These are phyloP conservation scores for Suillus cothurnatus DNA, from an alignment of 768 basidiomycete species.

Conservation along the genomic window DNA sequence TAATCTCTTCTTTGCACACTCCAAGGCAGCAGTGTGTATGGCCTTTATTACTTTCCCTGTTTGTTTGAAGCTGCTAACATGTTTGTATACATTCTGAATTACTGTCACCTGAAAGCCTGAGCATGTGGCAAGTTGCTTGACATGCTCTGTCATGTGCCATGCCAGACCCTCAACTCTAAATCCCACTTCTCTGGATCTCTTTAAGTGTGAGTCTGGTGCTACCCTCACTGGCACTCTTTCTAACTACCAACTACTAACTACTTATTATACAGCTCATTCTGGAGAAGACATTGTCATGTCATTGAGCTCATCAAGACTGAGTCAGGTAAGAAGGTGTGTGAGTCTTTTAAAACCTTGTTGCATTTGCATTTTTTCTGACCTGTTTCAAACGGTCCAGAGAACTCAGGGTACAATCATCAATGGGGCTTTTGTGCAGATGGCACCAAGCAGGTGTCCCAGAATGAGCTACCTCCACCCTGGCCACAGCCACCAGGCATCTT, in stretches of 20 bases:
- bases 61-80: background rate
- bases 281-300: constrained; percentile 13
- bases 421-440: constrained; percentile 5
- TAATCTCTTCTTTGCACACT: background rate
- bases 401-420: constrained; percentile 12
- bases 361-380: no score
- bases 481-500: constrained; percentile 13
- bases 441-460: background rate
- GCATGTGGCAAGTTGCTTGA: background rate
- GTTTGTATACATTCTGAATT: background rate
- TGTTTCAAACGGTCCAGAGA: constrained; percentile 12
- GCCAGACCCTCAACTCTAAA: no score
- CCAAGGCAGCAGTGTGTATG: background rate
- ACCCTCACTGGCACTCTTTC: background rate
- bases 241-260: background rate
- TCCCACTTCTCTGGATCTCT: no score
- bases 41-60: background rate
- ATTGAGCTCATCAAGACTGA: constrained; percentile 9
- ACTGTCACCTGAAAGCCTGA: background rate
- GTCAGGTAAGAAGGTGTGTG: background rate
- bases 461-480: constrained; percentile 5
- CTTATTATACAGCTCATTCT: constrained; percentile 13
- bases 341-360: no score
- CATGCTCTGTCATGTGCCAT: no score
- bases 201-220: no score